Percentiles rank a stretch among this genome's conserved stretches.
These are phyloP conservation scores for Terfezia claveryi DNA, from an alignment of 495 filamentous ascomycete species.

Conservation along the genomic window DNA sequence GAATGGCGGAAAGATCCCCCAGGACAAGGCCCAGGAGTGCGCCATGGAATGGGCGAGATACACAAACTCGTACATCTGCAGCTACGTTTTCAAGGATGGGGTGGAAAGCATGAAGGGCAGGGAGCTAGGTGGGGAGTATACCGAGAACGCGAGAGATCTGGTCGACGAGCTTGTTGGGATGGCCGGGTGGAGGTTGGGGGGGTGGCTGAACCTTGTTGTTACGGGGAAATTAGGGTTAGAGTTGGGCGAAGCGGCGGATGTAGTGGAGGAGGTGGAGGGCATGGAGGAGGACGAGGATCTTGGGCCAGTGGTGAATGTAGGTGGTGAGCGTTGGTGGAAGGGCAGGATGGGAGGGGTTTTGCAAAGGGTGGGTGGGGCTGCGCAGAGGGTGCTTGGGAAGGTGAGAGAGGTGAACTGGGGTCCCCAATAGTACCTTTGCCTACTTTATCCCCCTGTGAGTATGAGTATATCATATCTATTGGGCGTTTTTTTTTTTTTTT, in stretches of 20 bases:
- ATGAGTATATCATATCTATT: too few species aligned
- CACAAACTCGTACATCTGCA: constrained; percentile 38
- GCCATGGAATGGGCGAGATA: constrained; percentile 40
- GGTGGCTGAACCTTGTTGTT: constrained; percentile 35
- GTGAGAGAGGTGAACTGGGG: too few species aligned
- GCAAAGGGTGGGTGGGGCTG: too few species aligned
- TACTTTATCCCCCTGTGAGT: too few species aligned
- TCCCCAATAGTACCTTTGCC: too few species aligned
- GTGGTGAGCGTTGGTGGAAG: too few species aligned
- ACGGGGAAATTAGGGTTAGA: not conserved
- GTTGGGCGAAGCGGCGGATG: not conserved
- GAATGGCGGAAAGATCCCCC: constrained; percentile 7
- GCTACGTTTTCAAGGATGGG: constrained; percentile 35
- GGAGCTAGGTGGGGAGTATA: constrained; percentile 31
- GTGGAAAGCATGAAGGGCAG: constrained; percentile 24
- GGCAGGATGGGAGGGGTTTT: too few species aligned
- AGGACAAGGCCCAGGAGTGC: constrained; percentile 24
- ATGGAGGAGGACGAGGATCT: too few species aligned
- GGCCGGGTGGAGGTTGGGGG: constrained; percentile 46
- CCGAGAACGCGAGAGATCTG: constrained; percentile 35
- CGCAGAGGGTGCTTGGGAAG: too few species aligned
- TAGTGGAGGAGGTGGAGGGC: too few species aligned
- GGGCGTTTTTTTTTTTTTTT: too few species aligned
- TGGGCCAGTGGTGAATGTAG: too few species aligned
- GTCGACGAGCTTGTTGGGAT: constrained; percentile 54